A percentile compares a stretch with the other conserved stretches of the same genome.
Conservation (phyloP, 225 moss, liverwort and hornwort genomes). For the Pseudoscleropodium purum region DNA sequence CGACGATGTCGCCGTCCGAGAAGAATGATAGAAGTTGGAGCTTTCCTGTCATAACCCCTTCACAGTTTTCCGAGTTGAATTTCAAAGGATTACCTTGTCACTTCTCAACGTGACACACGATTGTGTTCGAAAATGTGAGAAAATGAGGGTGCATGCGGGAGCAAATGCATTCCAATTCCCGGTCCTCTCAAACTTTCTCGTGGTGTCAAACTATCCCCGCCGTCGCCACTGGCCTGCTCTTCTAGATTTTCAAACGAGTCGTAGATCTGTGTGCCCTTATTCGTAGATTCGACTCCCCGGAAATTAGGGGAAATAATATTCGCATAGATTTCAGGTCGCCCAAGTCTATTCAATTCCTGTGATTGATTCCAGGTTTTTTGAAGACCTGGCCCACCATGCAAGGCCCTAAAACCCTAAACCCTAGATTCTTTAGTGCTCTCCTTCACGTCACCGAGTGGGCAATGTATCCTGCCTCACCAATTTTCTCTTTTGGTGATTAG, state of each 20-base stretch:
- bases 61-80: background rate
- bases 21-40: background rate
- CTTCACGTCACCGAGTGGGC: background rate
- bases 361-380: background rate
- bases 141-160: background rate
- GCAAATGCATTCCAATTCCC: background rate
- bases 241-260: background rate
- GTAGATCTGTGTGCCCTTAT: background rate
- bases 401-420: constrained; percentile 3
- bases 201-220: background rate
- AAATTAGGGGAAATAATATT: background rate
- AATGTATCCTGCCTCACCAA: background rate
- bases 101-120: background rate
- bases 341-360: background rate
- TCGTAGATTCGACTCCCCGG: background rate
- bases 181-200: background rate
- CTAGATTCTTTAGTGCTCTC: background rate
- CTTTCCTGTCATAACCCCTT: background rate
- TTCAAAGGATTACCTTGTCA: background rate
- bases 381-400: background rate
- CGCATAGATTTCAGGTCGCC: background rate
- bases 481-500: background rate
- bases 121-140: background rate
- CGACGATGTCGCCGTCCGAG: background rate
- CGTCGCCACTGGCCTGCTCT: background rate